Evolutionary conservation across 345 rosid species (phyloP).

Genomic region (Orychophragmus violaceus): DNA sequence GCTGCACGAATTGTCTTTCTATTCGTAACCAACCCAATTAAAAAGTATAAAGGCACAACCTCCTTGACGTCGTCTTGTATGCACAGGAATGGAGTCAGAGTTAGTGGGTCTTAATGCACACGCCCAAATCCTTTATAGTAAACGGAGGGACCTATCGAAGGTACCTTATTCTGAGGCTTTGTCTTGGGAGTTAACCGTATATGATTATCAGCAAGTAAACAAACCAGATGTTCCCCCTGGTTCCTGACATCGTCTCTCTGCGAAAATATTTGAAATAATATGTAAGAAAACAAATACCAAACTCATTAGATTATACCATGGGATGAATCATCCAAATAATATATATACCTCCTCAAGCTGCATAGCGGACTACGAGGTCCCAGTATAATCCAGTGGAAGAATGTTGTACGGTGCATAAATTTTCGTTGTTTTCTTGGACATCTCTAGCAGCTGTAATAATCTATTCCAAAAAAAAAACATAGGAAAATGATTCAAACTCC

Average conservation of each 20-base stretch:
- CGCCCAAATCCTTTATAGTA: not conserved
- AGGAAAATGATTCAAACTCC: constrained; percentile 6
- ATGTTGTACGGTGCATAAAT: constrained; percentile 95
- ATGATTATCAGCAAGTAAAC: constrained; percentile 80
- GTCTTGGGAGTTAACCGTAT: constrained; percentile 80
- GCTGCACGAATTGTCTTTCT: not conserved
- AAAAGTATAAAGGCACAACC: no score
- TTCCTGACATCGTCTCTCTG: constrained; percentile 95
- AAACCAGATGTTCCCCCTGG: constrained; percentile 91
- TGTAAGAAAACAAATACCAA: constrained; percentile 8
- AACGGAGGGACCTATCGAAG: not conserved
- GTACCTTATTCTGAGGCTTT: constrained; percentile 87
- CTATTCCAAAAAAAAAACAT: constrained; percentile 42
- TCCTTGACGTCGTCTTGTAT: no score
- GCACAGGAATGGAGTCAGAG: no score
- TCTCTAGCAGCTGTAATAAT: constrained; percentile 96
- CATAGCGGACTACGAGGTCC: constrained; percentile 88
- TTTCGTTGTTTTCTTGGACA: constrained; percentile 97
- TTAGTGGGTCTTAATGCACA: constrained; percentile 12
- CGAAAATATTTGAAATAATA: constrained; percentile 17
- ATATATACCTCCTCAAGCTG: constrained; percentile 89
- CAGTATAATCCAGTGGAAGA: constrained; percentile 93
- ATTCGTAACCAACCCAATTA: not conserved
- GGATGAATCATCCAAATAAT: not conserved
- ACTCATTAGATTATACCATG: constrained; percentile 7